Percentiles rank a stretch among this genome's conserved stretches.
These are phyloP conservation scores for Leccinum barrowsii DNA, from an alignment of 768 basidiomycete species.

Conservation along the genomic window DNA sequence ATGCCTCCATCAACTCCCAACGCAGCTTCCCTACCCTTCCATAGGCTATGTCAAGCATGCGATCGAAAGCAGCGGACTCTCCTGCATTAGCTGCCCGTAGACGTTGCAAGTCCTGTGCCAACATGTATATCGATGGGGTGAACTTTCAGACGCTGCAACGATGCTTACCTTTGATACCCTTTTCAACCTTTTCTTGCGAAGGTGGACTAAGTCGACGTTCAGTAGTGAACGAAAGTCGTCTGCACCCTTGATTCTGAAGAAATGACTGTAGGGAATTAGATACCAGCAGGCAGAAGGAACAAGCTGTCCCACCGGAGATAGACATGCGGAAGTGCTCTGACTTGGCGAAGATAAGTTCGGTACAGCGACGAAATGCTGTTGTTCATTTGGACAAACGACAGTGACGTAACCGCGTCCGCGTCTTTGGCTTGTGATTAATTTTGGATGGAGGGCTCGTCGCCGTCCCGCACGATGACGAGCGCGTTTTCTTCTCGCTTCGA, in stretches of 20 bases:
- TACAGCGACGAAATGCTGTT: slow-evolving; percentile 32
- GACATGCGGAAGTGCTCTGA: slow-evolving; percentile 40
- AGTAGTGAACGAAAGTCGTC: slow-evolving; percentile 57
- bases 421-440: slow-evolving; percentile 3
- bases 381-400: background rate
- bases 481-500: slow-evolving; percentile 2
- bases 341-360: slow-evolving; percentile 39
- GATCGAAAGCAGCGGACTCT: slow-evolving; percentile 46
- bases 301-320: slow-evolving; percentile 41
- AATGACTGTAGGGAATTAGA: slow-evolving; percentile 42
- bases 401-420: slow-evolving; percentile 9
- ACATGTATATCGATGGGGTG: background rate
- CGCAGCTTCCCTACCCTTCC: slow-evolving; percentile 70
- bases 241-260: slow-evolving; percentile 56
- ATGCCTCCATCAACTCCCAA: slow-evolving; percentile 65
- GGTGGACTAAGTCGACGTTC: slow-evolving; percentile 27
- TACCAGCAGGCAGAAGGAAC: background rate
- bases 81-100: slow-evolving; percentile 55
- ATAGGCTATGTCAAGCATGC: slow-evolving; percentile 67
- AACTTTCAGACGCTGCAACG: background rate
- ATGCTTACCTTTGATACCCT: slow-evolving; percentile 47
- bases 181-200: slow-evolving; percentile 42
- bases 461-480: slow-evolving; percentile 9
- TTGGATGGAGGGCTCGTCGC: slow-evolving; percentile 13
- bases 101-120: slow-evolving; percentile 47